phyloP scores from a whole-genome alignment of 139 green algal genomes.

The Volvox reticuliferus region DNA sequence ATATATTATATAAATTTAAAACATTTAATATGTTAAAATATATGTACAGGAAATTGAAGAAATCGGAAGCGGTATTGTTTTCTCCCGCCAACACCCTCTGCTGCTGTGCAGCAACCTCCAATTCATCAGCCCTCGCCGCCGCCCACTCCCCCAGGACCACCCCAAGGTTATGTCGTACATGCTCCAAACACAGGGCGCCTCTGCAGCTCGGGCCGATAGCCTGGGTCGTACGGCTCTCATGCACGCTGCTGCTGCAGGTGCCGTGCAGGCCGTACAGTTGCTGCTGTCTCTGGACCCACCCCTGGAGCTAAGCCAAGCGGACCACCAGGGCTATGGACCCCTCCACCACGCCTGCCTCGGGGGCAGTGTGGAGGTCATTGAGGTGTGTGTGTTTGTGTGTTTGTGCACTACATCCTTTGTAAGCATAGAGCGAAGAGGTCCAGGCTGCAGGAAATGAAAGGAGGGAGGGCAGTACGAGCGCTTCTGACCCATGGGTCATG shows the following conservation, averaged over 20 bases:
- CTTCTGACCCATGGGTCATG: too few relatives aligned
- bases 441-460: too few relatives aligned
- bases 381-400: conserved; percentile 23
- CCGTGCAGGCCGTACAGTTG: conserved; percentile 35
- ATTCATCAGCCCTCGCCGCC: too few relatives aligned
- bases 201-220: not conserved
- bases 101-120: too few relatives aligned
- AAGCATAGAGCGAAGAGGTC: too few relatives aligned
- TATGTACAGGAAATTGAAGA: too few relatives aligned
- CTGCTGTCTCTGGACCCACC: conserved; percentile 18
- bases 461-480: too few relatives aligned
- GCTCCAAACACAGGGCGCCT: not conserved
- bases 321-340: conserved; percentile 10
- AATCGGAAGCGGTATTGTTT: too few relatives aligned
- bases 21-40: too few relatives aligned
- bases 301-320: not conserved
- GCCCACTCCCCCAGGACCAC: too few relatives aligned
- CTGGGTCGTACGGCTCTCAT: conserved; percentile 45
- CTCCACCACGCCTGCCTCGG: conserved; percentile 49
- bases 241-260: conserved; percentile 42
- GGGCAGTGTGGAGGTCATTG: conserved; percentile 11
- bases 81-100: too few relatives aligned
- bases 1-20: too few relatives aligned
- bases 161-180: conserved; percentile 27
- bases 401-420: not conserved